Base-by-base conservation (phyloP, 768 basidiomycete species). In the Ephemerocybe angulata region DNA sequence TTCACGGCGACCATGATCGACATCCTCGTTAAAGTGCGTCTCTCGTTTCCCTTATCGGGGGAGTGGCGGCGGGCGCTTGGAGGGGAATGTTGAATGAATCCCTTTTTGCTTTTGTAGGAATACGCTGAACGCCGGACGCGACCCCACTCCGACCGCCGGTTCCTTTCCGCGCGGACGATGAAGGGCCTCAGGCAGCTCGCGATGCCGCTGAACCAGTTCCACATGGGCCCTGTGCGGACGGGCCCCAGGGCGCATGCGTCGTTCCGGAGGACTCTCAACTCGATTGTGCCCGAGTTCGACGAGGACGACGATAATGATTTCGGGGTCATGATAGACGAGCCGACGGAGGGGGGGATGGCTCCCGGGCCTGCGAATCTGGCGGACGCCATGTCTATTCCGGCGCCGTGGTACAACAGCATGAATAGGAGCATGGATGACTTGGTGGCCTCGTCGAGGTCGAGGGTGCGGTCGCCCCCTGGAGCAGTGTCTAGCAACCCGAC, bases 1-100 rank as follows among this genome's bases (percentile, higher is more conserved):
- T 91, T 92, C 68, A 90, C 89, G 0, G 81, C 88, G 4, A 79
- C 86, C 0, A 65, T 92, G 48, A 71, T 90, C 55, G 89, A 91
- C 56, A 79, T 88, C 46, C 76, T 92, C 42, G 90, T 91, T 63
- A 88, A 87, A 72, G 90, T 91, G 63, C 67, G 81, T 65, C 25
- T 28, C 24, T 24, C 42, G 11, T 31, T 41, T 44, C 46, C 15
- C 43, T 38, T 24, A 10, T 19, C 48, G 5, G 21, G 38, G 42
- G 15, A 13, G 12, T 37, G 56, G n/a, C n/a, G n/a, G n/a, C n/a
- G n/a, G n/a, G n/a, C n/a, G n/a, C n/a, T n/a, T n/a, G n/a, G n/a
- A n/a, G 40, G 53, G 46, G 51, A 31, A 29, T 21, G 5, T n/a
- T 8, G n/a, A 35, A 35, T 17, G 44, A 38, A 28, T 7, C n/a